Evolutionary conservation across 371 early-diverging fungal species (phyloP).

Genomic region (Blastocladiella emersonii): DNA sequence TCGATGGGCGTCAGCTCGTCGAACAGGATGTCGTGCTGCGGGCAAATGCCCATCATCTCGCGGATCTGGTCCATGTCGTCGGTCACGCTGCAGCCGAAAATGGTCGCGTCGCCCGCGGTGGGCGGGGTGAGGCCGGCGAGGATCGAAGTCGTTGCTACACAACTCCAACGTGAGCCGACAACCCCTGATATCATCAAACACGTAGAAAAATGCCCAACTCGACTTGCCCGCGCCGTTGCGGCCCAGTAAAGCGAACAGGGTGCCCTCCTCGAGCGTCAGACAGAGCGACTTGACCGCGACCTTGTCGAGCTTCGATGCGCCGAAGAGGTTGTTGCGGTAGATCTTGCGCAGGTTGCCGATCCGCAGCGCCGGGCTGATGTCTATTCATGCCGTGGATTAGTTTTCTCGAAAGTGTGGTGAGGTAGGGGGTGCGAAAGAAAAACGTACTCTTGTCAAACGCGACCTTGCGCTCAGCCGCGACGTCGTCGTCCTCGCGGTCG

Average conservation of each 20-base stretch:
- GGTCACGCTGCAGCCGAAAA: constrained; percentile 33
- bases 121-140: constrained; percentile 48
- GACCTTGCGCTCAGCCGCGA: constrained; percentile 22
- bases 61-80: constrained; percentile 42
- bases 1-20: constrained; percentile 44
- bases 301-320: constrained; percentile 31
- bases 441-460: constrained; percentile 14
- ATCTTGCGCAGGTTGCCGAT: constrained; percentile 49
- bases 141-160: constrained; percentile 40
- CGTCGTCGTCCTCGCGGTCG: constrained; percentile 37
- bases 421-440: background rate
- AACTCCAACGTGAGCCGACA: too few species aligned
- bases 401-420: background rate
- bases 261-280: constrained; percentile 42
- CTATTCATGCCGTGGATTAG: too few species aligned
- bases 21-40: constrained; percentile 54
- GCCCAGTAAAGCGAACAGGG: constrained; percentile 24
- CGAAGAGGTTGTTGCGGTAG: constrained; percentile 27
- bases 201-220: background rate
- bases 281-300: constrained; percentile 44
- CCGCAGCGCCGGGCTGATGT: constrained; percentile 19
- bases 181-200: background rate
- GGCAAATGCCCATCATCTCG: constrained; percentile 52
- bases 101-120: constrained; percentile 43
- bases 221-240: constrained; percentile 67